These are phyloP conservation scores for Penicillium cinerascens DNA, from an alignment of 495 filamentous ascomycete genomes.

Conservation along the genomic window DNA sequence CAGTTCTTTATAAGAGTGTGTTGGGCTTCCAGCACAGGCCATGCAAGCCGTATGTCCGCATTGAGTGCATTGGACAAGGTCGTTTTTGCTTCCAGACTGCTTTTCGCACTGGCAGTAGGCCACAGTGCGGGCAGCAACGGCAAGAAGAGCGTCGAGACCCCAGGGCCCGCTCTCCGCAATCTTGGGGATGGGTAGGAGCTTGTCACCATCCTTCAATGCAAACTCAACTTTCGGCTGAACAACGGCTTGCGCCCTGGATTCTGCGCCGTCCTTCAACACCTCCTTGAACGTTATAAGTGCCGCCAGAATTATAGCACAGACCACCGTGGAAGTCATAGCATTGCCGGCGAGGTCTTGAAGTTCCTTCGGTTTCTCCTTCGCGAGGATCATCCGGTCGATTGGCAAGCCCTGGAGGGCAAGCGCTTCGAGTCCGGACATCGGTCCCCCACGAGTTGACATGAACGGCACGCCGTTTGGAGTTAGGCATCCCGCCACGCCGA, in stretches of 20 bases:
- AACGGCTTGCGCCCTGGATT: not conserved
- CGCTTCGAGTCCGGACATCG: slow-evolving; percentile 63
- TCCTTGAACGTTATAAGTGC: slow-evolving; percentile 46
- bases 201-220: slow-evolving; percentile 2
- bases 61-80: slow-evolving; percentile 45
- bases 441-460: slow-evolving; percentile 58
- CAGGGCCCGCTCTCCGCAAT: slow-evolving; percentile 2
- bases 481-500: slow-evolving; percentile 65
- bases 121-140: slow-evolving; percentile 31
- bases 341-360: slow-evolving; percentile 76
- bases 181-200: slow-evolving; percentile 5
- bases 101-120: slow-evolving; percentile 59
- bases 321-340: slow-evolving; percentile 76
- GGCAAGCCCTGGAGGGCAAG: slow-evolving; percentile 72
- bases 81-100: slow-evolving; percentile 30
- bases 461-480: slow-evolving; percentile 66
- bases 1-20: slow-evolving; percentile 44
- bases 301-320: slow-evolving; percentile 58
- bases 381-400: slow-evolving; percentile 56
- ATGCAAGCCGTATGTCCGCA: slow-evolving; percentile 57
- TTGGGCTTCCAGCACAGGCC: slow-evolving; percentile 54
- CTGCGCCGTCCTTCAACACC: slow-evolving; percentile 25
- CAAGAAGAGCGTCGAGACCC: slow-evolving; percentile 10
- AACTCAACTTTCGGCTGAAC: not conserved
- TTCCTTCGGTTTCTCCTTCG: slow-evolving; percentile 59